Evolutionary conservation across 1,284 basidiomycete genomes (phyloP), one percentile per base, ranked within the genome.

Genomic region (Pascua sp.): DNA sequence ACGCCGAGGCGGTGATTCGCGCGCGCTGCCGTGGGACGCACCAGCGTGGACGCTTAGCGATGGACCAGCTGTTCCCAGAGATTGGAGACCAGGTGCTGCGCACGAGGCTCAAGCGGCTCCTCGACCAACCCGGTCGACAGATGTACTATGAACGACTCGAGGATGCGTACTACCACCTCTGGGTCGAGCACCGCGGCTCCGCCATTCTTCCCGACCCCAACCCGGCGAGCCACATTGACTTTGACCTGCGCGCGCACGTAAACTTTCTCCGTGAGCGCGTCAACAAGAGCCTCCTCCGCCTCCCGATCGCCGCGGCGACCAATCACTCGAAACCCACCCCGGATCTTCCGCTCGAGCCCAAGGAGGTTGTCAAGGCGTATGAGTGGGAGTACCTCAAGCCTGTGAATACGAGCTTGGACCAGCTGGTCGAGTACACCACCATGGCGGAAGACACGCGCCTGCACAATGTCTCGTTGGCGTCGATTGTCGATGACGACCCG

Each of bases 1-100:
- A 97, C 69, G 86, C 87, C 1, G 87, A 85, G 45, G 88, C 85
- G 2, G 86, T 97, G 62, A 84, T 96, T 54, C 84, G 84, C 61
- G 88, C 88, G 15, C 85, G 93, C 7, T 49, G 52, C 40, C 56
- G 62, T 4, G 56, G 52, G 8, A 61, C 53, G 37, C 51, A 47
- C 86, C 17, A 81, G 88, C 56, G 84, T 85, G 67, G 71, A 37
- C 69, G 70, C n/a, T 17, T 47, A 8, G 69, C 67, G 12, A 60
- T 70, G 57, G 37, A 37, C n/a, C 87, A 90, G 72, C 82, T 93
- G 15, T 92, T 93, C 71, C 87, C 86, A 1, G 82, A 83, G 13
- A 54, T 69, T 4, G 56, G 56, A 3, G 36, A 60, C 15, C 67
- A 69, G 46, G 65, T 69, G 2, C 56, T 71, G 41, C 58, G 61